phyloP scores from a whole-genome alignment of 768 basidiomycete species.

The Neoboletus brunneissimus region DNA sequence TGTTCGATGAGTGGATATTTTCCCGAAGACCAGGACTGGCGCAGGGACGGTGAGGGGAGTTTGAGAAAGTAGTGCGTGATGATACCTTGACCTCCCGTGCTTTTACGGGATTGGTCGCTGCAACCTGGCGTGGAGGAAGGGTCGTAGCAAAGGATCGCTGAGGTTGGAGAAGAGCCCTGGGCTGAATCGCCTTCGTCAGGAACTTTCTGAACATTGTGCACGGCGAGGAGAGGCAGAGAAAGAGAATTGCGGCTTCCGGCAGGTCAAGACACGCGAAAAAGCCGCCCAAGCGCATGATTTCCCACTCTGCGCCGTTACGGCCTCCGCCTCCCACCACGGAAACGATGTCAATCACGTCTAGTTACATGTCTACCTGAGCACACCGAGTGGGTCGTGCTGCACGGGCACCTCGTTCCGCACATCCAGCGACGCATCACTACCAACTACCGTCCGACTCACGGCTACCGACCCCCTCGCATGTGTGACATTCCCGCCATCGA shows the following conservation, averaged over 20 bases:
- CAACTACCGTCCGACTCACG: neutral
- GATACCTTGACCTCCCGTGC: constrained; percentile 79
- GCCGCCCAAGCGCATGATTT: constrained; percentile 18
- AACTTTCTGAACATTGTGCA: constrained; percentile 63
- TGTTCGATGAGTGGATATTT: constrained; percentile 98
- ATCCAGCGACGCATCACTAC: constrained; percentile 5
- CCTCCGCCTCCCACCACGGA: constrained; percentile 5
- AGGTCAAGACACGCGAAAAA: constrained; percentile 13
- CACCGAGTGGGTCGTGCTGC: constrained; percentile 33
- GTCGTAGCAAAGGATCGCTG: constrained; percentile 68
- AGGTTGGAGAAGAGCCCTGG: constrained; percentile 46
- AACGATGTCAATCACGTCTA: neutral
- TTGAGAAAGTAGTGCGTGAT: constrained; percentile 6
- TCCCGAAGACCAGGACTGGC: constrained; percentile 72
- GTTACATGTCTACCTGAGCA: constrained; percentile 19
- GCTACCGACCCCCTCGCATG: constrained; percentile 4
- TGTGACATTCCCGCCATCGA: constrained; percentile 6
- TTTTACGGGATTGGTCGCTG: constrained; percentile 70
- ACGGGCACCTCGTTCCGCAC: constrained; percentile 9
- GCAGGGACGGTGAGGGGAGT: constrained; percentile 4
- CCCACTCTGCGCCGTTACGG: constrained; percentile 12
- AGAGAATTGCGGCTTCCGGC: constrained; percentile 5
- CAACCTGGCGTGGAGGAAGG: constrained; percentile 54
- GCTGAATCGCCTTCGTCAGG: constrained; percentile 36
- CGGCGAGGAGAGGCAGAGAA: constrained; percentile 7